phyloP scores from a whole-genome alignment of 768 basidiomycete species.

The Boletus sensibilis region DNA sequence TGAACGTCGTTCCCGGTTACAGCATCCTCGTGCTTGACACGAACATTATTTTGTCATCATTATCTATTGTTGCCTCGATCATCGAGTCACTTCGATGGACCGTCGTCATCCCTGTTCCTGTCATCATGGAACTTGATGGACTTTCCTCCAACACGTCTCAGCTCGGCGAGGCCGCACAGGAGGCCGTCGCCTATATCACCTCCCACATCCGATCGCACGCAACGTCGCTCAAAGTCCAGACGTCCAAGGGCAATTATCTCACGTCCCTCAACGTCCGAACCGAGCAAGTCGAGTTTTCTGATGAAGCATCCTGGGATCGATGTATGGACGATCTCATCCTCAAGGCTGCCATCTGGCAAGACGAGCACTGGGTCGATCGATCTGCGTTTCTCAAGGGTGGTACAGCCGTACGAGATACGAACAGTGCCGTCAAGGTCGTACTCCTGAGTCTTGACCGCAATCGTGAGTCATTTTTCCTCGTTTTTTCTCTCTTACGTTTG shows the following conservation, averaged over 20 bases:
- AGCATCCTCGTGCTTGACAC: slow-evolving; percentile 92
- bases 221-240: slow-evolving; percentile 87
- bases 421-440: slow-evolving; percentile 73
- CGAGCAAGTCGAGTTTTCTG: slow-evolving; percentile 76
- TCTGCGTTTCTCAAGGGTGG: slow-evolving; percentile 59
- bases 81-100: slow-evolving; percentile 86
- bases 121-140: slow-evolving; percentile 97
- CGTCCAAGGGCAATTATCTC: slow-evolving; percentile 92
- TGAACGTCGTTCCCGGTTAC: slow-evolving; percentile 77
- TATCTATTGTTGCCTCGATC: slow-evolving; percentile 68
- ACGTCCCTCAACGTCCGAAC: slow-evolving; percentile 76
- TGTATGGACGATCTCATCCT: slow-evolving; percentile 96
- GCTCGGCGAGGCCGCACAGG: slow-evolving; percentile 72
- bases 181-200: slow-evolving; percentile 74
- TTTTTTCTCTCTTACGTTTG: slow-evolving; percentile 10
- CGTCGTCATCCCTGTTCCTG: slow-evolving; percentile 86
- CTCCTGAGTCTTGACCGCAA: slow-evolving; percentile 91
- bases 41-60: slow-evolving; percentile 86
- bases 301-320: slow-evolving; percentile 51
- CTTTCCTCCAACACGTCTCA: slow-evolving; percentile 60
- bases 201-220: slow-evolving; percentile 72
- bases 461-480: slow-evolving; percentile 48
- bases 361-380: slow-evolving; percentile 89
- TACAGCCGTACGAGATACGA: slow-evolving; percentile 36
- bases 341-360: slow-evolving; percentile 89